Evolutionary conservation across 805 yeast genomes (phyloP).

Genomic region (Saturnispora silvae): DNA sequence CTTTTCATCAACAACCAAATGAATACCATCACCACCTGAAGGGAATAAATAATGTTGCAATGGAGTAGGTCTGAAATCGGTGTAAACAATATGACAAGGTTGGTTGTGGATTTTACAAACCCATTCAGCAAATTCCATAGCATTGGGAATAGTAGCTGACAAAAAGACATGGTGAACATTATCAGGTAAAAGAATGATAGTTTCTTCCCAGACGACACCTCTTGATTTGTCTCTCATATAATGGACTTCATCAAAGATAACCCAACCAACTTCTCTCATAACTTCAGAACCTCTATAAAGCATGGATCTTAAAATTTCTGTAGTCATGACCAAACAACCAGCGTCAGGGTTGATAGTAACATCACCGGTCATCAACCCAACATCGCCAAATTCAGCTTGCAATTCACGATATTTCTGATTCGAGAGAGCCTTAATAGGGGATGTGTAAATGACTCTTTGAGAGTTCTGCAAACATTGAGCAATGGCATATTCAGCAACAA

Average conservation of each 20-base stretch:
- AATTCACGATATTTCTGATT: slow-evolving; percentile 81
- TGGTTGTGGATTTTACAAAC: slow-evolving; percentile 88
- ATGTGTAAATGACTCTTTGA: slow-evolving; percentile 89
- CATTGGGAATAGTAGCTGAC: slow-evolving; percentile 95
- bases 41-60: slow-evolving; percentile 95
- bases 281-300: slow-evolving; percentile 92
- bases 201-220: slow-evolving; percentile 99
- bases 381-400: slow-evolving; percentile 37
- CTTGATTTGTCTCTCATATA: slow-evolving; percentile 94
- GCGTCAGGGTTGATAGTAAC: slow-evolving; percentile 97
- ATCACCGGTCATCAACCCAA: slow-evolving; percentile 94
- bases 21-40: slow-evolving; percentile 97
- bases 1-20: slow-evolving; percentile 94
- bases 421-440: slow-evolving; percentile 87
- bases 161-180: slow-evolving; percentile 85
- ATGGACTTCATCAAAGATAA: slow-evolving; percentile 95
- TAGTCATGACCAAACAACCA: slow-evolving; percentile 92
- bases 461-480: slow-evolving; percentile 88
- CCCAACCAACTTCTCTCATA: slow-evolving; percentile 94
- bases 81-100: slow-evolving; percentile 97
- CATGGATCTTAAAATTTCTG: slow-evolving; percentile 93
- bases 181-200: slow-evolving; percentile 93
- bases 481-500: slow-evolving; percentile 93
- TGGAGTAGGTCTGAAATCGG: slow-evolving; percentile 98
- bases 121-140: slow-evolving; percentile 99